Evolutionary conservation across 202 grass and related monocot species (phyloP).

Genomic region (Setaria italica): DNA sequence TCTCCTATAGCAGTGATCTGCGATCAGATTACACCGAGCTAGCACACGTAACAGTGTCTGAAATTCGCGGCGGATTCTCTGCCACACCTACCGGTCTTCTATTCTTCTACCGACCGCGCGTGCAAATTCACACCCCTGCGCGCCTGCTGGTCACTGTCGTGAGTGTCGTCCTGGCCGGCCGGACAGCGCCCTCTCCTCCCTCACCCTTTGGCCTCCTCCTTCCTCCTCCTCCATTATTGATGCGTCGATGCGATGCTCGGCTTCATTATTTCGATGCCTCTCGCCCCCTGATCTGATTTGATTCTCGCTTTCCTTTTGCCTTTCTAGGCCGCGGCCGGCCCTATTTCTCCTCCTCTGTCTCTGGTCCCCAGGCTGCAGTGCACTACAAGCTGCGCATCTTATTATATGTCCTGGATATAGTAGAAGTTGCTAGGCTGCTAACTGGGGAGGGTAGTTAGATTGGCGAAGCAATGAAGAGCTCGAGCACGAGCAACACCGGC

Average conservation of each 20-base stretch:
- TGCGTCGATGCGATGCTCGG: slow-evolving; percentile 21
- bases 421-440: neutral
- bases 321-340: neutral
- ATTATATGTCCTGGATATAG: neutral
- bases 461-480: slow-evolving; percentile 41
- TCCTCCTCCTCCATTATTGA: slow-evolving; percentile 44
- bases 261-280: slow-evolving; percentile 52
- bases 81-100: slow-evolving; percentile 9
- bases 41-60: too few species aligned
- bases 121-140: neutral
- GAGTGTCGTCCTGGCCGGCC: slow-evolving; percentile 37
- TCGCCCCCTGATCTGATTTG: slow-evolving; percentile 1
- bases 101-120: neutral
- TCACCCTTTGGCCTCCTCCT: neutral
- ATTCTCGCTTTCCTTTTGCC: neutral
- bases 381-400: neutral
- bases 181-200: neutral
- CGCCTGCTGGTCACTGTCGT: slow-evolving; percentile 43
- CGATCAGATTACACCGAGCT: neutral
- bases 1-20: neutral
- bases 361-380: neutral
- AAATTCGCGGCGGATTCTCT: neutral
- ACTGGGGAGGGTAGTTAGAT: neutral
- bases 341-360: neutral
- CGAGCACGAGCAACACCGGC: slow-evolving; percentile 16